These are phyloP conservation scores for Colletotrichum higginsianum DNA, from an alignment of 2,329 filamentous ascomycete genomes.

Conservation along the genomic window DNA sequence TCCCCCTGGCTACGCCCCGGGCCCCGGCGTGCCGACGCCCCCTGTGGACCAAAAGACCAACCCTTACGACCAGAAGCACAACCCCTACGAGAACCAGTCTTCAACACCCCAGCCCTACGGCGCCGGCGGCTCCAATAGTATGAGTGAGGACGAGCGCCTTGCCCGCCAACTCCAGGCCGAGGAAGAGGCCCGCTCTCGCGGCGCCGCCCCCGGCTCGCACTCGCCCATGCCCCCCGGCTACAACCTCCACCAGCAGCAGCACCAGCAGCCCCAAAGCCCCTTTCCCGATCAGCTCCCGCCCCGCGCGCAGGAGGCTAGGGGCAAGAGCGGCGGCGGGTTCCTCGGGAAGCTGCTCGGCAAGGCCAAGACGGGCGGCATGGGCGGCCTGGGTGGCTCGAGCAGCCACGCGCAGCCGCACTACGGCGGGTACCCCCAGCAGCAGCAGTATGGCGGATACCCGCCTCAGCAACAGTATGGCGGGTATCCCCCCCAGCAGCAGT, in stretches of 20 bases:
- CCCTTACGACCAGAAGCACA: constrained; percentile 73
- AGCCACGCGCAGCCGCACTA: constrained; percentile 52
- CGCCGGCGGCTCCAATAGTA: constrained; percentile 48
- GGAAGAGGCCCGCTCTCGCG: constrained; percentile 73
- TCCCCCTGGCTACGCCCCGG: constrained; percentile 76
- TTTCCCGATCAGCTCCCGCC: constrained; percentile 61
- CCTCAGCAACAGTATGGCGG: constrained; percentile 50
- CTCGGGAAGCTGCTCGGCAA: constrained; percentile 69
- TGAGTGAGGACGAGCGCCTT: constrained; percentile 79
- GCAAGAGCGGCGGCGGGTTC: constrained; percentile 61
- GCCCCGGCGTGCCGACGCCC: constrained; percentile 55
- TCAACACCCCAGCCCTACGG: constrained; percentile 51
- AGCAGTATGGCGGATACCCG: constrained; percentile 49
- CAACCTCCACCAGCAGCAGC: constrained; percentile 43
- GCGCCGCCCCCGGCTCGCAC: constrained; percentile 50
- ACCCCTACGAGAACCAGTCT: constrained; percentile 57
- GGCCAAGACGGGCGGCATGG: constrained; percentile 56
- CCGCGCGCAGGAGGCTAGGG: constrained; percentile 49
- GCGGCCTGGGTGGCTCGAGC: constrained; percentile 49
- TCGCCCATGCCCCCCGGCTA: constrained; percentile 49
- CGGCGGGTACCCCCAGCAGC: constrained; percentile 50
- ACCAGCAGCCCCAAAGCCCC: constrained; percentile 48
- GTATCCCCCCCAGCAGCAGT: constrained; percentile 51
- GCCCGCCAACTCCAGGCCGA: constrained; percentile 87
- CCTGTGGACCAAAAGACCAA: constrained; percentile 76